Evolutionary conservation across 2,329 filamentous ascomycete genomes (phyloP).

Genomic region (Teratosphaeria epicoccoides): DNA sequence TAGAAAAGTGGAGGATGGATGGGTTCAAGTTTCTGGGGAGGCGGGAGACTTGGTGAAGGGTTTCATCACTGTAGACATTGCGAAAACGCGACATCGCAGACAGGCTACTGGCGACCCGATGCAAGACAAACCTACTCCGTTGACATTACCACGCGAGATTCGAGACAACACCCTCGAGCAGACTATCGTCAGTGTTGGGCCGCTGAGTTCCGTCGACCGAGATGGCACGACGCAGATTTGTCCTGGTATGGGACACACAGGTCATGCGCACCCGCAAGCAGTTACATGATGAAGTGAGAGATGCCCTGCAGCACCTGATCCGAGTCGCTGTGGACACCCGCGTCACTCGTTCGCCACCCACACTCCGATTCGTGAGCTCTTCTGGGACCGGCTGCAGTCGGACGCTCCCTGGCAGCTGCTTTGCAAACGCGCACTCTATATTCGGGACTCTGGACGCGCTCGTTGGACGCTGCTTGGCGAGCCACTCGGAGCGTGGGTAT

Average conservation of each 20-base stretch:
- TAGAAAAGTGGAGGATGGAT: background rate
- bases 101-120: background rate
- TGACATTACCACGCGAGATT: conserved; percentile 14
- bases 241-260: background rate
- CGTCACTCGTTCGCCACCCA: background rate
- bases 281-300: background rate
- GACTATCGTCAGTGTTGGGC: background rate
- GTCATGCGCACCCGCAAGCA: background rate
- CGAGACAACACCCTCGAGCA: conserved; percentile 12
- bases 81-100: background rate
- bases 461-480: background rate
- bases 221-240: background rate
- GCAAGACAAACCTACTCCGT: conserved; percentile 1
- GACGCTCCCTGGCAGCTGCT: too few species aligned
- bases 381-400: background rate
- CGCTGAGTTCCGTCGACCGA: background rate
- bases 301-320: background rate
- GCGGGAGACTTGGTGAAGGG: background rate
- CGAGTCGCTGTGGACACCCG: too few species aligned
- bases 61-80: conserved; percentile 9
- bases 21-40: background rate
- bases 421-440: background rate
- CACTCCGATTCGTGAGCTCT: background rate
- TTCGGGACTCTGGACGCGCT: background rate
- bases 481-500: background rate